Evolutionary conservation across 2,329 filamentous ascomycete genomes (phyloP).

Genomic region (Colletotrichum sp.): DNA sequence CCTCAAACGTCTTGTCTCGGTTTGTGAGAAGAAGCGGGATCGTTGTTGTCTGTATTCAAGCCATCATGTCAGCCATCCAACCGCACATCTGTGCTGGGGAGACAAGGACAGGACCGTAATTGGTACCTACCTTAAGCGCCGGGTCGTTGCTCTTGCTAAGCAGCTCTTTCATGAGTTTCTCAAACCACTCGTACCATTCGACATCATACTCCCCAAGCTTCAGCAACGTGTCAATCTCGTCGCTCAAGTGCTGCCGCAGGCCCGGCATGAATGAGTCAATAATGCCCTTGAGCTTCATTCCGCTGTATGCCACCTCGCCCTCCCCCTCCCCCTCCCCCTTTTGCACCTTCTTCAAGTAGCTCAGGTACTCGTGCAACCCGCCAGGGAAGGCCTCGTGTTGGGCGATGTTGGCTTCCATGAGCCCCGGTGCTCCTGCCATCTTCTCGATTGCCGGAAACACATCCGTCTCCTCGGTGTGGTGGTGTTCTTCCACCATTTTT

Average conservation of each 20-base stretch:
- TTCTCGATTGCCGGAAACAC: conserved; percentile 37
- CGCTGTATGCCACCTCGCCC: conserved; percentile 33
- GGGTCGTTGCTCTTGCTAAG: conserved; percentile 21
- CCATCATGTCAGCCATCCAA: not conserved
- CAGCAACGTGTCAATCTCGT: conserved; percentile 42
- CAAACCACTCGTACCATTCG: conserved; percentile 36
- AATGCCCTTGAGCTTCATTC: conserved; percentile 29
- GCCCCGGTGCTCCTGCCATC: conserved; percentile 25
- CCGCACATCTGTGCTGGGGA: not conserved
- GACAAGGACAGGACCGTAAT: not conserved
- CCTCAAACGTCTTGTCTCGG: conserved; percentile 29
- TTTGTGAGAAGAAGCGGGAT: conserved; percentile 26
- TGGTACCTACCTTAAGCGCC: conserved; percentile 21
- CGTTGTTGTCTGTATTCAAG: not conserved
- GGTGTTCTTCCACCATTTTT: conserved; percentile 31
- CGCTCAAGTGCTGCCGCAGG: conserved; percentile 37
- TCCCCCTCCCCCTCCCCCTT: conserved; percentile 27
- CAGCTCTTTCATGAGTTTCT: conserved; percentile 18
- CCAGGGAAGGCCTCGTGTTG: conserved; percentile 36
- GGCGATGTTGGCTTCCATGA: conserved; percentile 35
- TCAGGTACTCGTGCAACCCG: conserved; percentile 34
- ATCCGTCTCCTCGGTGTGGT: conserved; percentile 33
- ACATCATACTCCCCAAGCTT: conserved; percentile 34
- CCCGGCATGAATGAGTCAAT: conserved; percentile 39
- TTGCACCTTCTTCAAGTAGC: conserved; percentile 33